phyloP scores from a whole-genome alignment of 768 basidiomycete species.

The Tephrocybe sp. region DNA sequence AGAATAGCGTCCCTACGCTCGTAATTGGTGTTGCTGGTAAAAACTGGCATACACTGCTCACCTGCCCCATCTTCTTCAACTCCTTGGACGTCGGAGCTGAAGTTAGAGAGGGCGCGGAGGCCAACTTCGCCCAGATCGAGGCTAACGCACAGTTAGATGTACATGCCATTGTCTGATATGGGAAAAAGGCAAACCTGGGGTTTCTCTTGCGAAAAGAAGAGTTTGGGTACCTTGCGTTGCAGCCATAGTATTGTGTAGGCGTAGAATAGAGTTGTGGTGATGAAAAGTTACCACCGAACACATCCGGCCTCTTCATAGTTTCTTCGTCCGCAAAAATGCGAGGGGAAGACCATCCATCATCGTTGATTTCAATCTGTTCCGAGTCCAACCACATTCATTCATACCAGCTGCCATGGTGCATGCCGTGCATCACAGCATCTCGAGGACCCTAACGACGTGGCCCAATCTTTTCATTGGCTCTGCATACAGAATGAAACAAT shows the following conservation, averaged over 20 bases:
- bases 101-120: constrained; percentile 45
- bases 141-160: constrained; percentile 30
- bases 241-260: constrained; percentile 39
- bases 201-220: constrained; percentile 54
- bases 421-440: neutral
- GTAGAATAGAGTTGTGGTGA: constrained; percentile 62
- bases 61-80: constrained; percentile 43
- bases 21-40: constrained; percentile 36
- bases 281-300: constrained; percentile 50
- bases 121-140: constrained; percentile 62
- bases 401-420: neutral
- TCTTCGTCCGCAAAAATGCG: constrained; percentile 38
- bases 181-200: constrained; percentile 47
- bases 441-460: neutral
- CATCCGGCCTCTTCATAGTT: constrained; percentile 32
- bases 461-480: too few relatives aligned
- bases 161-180: neutral
- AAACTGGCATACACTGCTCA: constrained; percentile 33
- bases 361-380: too few relatives aligned
- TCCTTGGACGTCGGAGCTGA: constrained; percentile 53
- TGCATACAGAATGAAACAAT: too few relatives aligned
- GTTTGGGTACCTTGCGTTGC: constrained; percentile 37
- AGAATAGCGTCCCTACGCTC: constrained; percentile 47
- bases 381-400: too few relatives aligned
- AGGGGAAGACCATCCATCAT: constrained; percentile 23